phyloP scores from a whole-genome alignment of 345 rosid species.

The Linum trigynum region DNA sequence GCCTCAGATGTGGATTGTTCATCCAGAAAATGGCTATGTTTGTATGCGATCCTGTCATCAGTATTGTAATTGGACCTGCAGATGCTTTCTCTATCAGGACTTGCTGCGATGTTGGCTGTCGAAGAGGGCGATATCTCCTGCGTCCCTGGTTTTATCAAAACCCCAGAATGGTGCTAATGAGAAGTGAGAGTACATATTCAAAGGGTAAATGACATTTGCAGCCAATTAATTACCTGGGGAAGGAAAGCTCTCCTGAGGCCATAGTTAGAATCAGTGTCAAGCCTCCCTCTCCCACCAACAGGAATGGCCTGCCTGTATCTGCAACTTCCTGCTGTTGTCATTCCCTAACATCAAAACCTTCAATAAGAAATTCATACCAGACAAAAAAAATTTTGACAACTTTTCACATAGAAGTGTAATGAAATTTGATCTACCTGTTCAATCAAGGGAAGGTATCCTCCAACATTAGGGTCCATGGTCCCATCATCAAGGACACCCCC shows the following conservation, averaged over 20 bases:
- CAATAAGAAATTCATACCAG: neutral
- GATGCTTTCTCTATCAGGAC: slow-evolving; percentile 14
- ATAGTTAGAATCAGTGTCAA: slow-evolving; percentile 15
- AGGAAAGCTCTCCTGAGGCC: slow-evolving; percentile 19
- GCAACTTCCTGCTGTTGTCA: slow-evolving; percentile 20
- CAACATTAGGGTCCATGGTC: slow-evolving; percentile 18
- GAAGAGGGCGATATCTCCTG: slow-evolving; percentile 21
- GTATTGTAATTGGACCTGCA: slow-evolving; percentile 17
- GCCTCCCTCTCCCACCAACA: slow-evolving; percentile 1
- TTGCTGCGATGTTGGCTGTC: slow-evolving; percentile 18
- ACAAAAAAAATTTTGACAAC: no score
- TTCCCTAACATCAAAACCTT: slow-evolving; percentile 9
- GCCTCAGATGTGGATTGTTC: slow-evolving; percentile 23
- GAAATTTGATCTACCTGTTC: slow-evolving; percentile 16
- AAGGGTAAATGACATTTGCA: no score
- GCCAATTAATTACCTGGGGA: slow-evolving; percentile 16
- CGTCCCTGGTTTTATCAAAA: slow-evolving; percentile 10
- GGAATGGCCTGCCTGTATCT: slow-evolving; percentile 27
- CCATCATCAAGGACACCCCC: slow-evolving; percentile 20
- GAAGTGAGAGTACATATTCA: neutral
- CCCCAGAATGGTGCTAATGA: no score
- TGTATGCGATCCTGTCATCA: slow-evolving; percentile 18
- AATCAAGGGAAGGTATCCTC: slow-evolving; percentile 22
- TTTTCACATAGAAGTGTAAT: no score
- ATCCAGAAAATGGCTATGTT: slow-evolving; percentile 19